Evolutionary conservation across 2,329 filamentous ascomycete species (phyloP), one percentile per base, ranked within the genome.

Genomic region (Hypoxylon sp.): DNA sequence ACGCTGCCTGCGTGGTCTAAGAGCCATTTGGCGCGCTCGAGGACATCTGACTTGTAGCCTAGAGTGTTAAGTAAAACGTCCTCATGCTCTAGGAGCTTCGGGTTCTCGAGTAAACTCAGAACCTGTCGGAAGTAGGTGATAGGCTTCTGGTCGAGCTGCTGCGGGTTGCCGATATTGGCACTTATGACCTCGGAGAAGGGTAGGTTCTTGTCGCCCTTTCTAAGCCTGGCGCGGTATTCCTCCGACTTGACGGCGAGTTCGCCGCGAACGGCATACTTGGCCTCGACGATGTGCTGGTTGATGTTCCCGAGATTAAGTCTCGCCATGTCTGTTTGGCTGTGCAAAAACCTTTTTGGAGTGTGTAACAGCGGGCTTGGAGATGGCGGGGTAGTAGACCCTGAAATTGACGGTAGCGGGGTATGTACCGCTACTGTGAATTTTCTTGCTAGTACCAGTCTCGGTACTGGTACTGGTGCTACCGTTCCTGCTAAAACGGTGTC

Each of bases 101-200:
- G 96, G 84, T 98, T 94, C 86, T 99, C 96, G 65, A 98, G 82
- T 69, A 99, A 81, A 82, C 93, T 97, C 76, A 96, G 88, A 29
- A 99, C 96, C 84, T 99, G 95, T 75, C 96, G 91, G 89, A 99
- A 98, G 87, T 98, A 99, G 74, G 96, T 99, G 77, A 99, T 95
- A 77, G 96, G 96, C 86, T 98, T 97, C 87, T 99, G 96, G 83
- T 98, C 96, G 70, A 99, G 89, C 83, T 99, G 96, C 83, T 99
- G 96, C 3, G 96, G 96, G 85, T 99, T 99, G 78, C 96, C 96
- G 78, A 99, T 99, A 84, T 99, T 99, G 82, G 96, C 96, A 70
- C 93, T 94, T 83, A 99, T 95, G 81, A 99, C 91, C 67, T 93
- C 88, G 75, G 93, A 86, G 81, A 99, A 99, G 53, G 96, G 95